Conservation (phyloP, 2,329 filamentous ascomycete genomes). For the Aspergillus melleus region DNA sequence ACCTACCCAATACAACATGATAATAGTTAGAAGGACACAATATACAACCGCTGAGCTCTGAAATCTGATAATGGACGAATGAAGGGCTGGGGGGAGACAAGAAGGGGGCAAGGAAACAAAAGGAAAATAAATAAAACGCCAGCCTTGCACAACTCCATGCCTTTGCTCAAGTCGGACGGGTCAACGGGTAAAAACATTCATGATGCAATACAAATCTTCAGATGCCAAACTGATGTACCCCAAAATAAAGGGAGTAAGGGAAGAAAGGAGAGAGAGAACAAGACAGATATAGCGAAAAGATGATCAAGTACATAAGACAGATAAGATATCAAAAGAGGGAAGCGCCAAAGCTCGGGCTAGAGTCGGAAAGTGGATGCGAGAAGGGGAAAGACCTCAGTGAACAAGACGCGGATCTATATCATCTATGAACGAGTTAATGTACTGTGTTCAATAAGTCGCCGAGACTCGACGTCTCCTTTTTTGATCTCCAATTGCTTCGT, state of each 20-base stretch:
- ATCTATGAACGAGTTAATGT: conserved; percentile 25
- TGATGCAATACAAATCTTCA: not conserved
- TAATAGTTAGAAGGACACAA: conserved; percentile 9
- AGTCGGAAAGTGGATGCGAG: conserved; percentile 5
- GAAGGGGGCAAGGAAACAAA: conserved; percentile 4
- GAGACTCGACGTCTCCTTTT: conserved; percentile 38
- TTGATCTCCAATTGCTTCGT: conserved; percentile 48
- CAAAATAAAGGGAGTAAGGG: not conserved
- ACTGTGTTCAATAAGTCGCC: conserved; percentile 41
- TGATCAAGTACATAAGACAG: not conserved
- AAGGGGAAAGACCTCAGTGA: conserved; percentile 7
- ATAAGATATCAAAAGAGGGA: not conserved
- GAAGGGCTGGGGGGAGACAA: conserved; percentile 6
- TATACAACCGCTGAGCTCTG: not conserved
- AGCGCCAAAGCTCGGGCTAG: conserved; percentile 5
- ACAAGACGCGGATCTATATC: conserved; percentile 12
- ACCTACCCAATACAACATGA: conserved; percentile 10
- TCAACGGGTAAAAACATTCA: not conserved
- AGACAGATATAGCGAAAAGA: not conserved
- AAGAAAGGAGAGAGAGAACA: not conserved
- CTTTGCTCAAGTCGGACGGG: not conserved
- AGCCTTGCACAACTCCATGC: not conserved
- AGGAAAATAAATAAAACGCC: not conserved
- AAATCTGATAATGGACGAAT: conserved; percentile 13
- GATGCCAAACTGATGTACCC: not conserved